phyloP scores from a whole-genome alignment of 2,329 filamentous ascomycete species.

The Arthrinium phaeospermum region DNA sequence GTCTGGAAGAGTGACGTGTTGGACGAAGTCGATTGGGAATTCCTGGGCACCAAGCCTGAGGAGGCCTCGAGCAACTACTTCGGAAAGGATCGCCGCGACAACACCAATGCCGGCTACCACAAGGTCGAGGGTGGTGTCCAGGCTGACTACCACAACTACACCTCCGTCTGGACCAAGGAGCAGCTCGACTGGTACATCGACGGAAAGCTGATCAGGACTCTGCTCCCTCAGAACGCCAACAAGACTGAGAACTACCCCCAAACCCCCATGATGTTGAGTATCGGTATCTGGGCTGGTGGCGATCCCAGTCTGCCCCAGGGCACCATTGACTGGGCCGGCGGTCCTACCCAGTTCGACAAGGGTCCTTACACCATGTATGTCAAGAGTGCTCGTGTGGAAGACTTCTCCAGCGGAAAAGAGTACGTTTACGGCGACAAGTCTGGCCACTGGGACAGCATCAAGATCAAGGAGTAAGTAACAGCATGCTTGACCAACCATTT shows the following conservation, averaged over 20 bases:
- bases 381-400: constrained; percentile 61
- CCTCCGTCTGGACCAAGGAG: constrained; percentile 73
- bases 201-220: constrained; percentile 65
- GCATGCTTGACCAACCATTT: not conserved
- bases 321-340: constrained; percentile 74
- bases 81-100: constrained; percentile 72
- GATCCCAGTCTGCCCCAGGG: constrained; percentile 59
- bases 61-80: constrained; percentile 78
- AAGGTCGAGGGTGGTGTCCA: constrained; percentile 58
- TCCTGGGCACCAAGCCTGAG: constrained; percentile 70
- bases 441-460: constrained; percentile 69
- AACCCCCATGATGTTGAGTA: constrained; percentile 73
- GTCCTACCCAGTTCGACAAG: constrained; percentile 67
- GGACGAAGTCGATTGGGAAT: constrained; percentile 90
- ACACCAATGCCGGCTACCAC: constrained; percentile 67
- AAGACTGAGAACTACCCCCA: constrained; percentile 72
- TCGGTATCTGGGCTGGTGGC: constrained; percentile 71
- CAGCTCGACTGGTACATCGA: constrained; percentile 74
- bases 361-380: constrained; percentile 79
- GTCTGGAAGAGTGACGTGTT: constrained; percentile 84
- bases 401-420: constrained; percentile 66
- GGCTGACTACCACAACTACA: constrained; percentile 75
- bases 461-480: constrained; percentile 55
- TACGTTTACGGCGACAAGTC: constrained; percentile 69
- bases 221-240: constrained; percentile 66